A percentile compares a stretch with the other conserved stretches of the same genome.
phyloP scores from a whole-genome alignment of 805 yeast genomes.

The Metschnikowia corniflorae region DNA sequence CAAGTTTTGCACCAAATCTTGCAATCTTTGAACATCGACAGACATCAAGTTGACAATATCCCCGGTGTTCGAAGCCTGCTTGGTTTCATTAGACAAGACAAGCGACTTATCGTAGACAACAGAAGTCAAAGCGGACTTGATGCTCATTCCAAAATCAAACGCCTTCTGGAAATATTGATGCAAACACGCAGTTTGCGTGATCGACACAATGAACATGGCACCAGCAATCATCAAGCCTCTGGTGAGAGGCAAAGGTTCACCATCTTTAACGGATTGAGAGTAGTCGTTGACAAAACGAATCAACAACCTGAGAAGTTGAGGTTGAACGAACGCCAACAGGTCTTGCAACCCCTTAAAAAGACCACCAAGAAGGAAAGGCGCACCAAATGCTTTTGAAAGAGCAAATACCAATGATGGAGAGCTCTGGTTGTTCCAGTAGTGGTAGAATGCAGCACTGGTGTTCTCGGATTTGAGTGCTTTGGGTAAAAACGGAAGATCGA shows the following conservation, averaged over 20 bases:
- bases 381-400: constrained; percentile 68
- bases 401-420: constrained; percentile 58
- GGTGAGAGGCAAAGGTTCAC: constrained; percentile 57
- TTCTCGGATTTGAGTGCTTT: constrained; percentile 52
- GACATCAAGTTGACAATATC: constrained; percentile 94
- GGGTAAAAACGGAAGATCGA: constrained; percentile 82
- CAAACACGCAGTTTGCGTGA: constrained; percentile 70
- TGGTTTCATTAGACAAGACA: constrained; percentile 67
- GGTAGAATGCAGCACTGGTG: constrained; percentile 48
- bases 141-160: constrained; percentile 73
- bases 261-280: constrained; percentile 30
- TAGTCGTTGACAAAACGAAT: constrained; percentile 39
- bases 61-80: constrained; percentile 74
- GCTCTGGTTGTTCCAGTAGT: constrained; percentile 59
- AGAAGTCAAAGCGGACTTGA: constrained; percentile 66
- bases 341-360: constrained; percentile 72
- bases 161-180: constrained; percentile 78
- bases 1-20: constrained; percentile 74
- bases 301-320: constrained; percentile 26
- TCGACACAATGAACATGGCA: constrained; percentile 70
- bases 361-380: constrained; percentile 66
- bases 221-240: constrained; percentile 73
- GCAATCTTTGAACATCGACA: constrained; percentile 86
- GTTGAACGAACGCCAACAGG: constrained; percentile 47
- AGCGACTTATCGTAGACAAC: constrained; percentile 66